Base-by-base conservation (phyloP, 176 grass and related monocot genomes). In the Tuctoria greenei region DNA sequence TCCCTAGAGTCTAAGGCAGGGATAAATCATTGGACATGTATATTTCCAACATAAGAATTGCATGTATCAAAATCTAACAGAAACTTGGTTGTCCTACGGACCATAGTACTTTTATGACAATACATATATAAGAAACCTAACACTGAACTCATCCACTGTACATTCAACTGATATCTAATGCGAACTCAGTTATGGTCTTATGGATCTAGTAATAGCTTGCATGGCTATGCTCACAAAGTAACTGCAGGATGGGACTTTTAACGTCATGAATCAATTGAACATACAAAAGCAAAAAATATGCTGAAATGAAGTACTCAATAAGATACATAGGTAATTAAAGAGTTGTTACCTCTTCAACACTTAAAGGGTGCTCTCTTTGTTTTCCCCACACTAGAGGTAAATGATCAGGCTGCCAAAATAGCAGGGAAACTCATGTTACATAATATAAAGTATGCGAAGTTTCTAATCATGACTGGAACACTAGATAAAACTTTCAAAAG, bases 321-420 rank as follows among this genome's bases (percentile, higher is more conserved):
- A 73, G 35, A 81, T 55, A 76, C 57, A 87, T 46, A 10, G 66
- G 44, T 55, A 35, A 51, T 59, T 2, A 1, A 2, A 42, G 23
- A 66, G 51, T 34, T 21, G 38, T 76, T 95, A 99, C 95, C 95
- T 99, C 92, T 81, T 95, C 80, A 61, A 85, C 73, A 74, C 66
- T 82, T 64, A 99, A 86, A n/a, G 89, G 83, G 4, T 1, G 63
- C 16, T 84, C 89, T 78, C 95, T 95, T 86, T 90, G 85, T 84
- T 95, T 99, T 63, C 95, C 95, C 92, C 95, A 99, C 26, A 92
- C 89, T 18, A 99, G 80, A 76, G 87, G 85, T 66, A 90, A 82
- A 59, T 83, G 85, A 60, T 99, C 92, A 83, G 90, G 72, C 95
- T 99, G 87, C 59, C 71, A 90, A 89, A 89, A 73, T 43, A 72